A percentile compares a stretch with the other conserved stretches of the same genome.
phyloP scores from a whole-genome alignment of 345 rosid species.

The Cardamine occulta region DNA sequence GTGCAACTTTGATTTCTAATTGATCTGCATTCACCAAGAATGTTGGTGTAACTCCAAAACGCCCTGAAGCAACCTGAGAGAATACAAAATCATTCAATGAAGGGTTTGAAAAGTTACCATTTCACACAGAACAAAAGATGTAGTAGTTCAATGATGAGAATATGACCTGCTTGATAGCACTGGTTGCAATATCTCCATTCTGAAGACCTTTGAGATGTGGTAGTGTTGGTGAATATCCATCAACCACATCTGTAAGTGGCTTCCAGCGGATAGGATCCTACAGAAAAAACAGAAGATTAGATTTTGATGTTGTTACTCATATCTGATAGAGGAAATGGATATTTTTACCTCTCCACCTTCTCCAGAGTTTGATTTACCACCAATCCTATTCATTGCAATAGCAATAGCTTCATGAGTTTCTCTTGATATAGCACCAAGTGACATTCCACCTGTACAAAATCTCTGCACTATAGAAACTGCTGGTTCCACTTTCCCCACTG shows the following conservation, averaged over 20 bases:
- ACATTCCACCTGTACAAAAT: slow-evolving; percentile 99
- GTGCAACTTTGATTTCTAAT: slow-evolving; percentile 96
- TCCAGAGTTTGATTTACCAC: slow-evolving; percentile 97
- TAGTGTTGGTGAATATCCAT: slow-evolving; percentile 93
- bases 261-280: slow-evolving; percentile 98
- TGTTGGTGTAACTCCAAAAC: slow-evolving; percentile 98
- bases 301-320: slow-evolving; percentile 1
- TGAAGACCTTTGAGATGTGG: slow-evolving; percentile 99
- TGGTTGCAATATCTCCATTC: slow-evolving; percentile 98
- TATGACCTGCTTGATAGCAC: slow-evolving; percentile 99
- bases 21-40: slow-evolving; percentile 96
- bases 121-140: not conserved
- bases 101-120: not conserved
- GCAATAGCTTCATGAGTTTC: slow-evolving; percentile 99
- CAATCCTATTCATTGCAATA: slow-evolving; percentile 94
- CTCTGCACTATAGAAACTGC: slow-evolving; percentile 82
- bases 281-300: slow-evolving; percentile 14
- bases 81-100: slow-evolving; percentile 23
- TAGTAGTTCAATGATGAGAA: not conserved
- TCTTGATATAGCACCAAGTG: slow-evolving; percentile 99
- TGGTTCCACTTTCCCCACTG: slow-evolving; percentile 93
- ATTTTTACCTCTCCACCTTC: slow-evolving; percentile 97
- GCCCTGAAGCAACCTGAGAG: slow-evolving; percentile 98
- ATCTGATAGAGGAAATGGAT: slow-evolving; percentile 14
- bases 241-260: slow-evolving; percentile 94